phyloP scores from a whole-genome alignment of 1,284 basidiomycete genomes.

The Veloporphyrellus conicus region DNA sequence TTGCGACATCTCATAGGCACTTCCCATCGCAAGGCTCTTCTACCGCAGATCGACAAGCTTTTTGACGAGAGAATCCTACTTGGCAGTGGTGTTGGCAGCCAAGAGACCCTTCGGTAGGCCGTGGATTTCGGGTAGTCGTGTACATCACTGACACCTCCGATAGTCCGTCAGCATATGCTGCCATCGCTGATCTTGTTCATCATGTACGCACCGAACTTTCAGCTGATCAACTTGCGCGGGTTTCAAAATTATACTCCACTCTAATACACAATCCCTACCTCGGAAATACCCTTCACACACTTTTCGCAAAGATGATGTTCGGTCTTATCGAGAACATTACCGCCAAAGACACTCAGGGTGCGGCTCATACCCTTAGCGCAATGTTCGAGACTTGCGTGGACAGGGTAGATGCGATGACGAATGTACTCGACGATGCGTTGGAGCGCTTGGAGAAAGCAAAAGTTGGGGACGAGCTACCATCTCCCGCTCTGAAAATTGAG shows the following conservation, averaged over 20 bases:
- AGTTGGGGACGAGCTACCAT: constrained; percentile 38
- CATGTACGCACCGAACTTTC: constrained; percentile 85
- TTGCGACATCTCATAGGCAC: constrained; percentile 88
- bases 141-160: constrained; percentile 11
- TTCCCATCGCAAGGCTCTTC: constrained; percentile 75
- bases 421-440: constrained; percentile 59
- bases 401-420: constrained; percentile 79
- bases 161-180: constrained; percentile 81
- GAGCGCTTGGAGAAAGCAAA: constrained; percentile 49
- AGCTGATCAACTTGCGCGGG: constrained; percentile 71
- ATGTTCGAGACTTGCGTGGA: constrained; percentile 86
- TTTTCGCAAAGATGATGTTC: constrained; percentile 92
- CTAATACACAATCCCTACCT: constrained; percentile 89
- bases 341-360: constrained; percentile 67
- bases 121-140: not conserved
- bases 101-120: constrained; percentile 75
- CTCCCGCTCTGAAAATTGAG: constrained; percentile 64
- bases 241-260: constrained; percentile 84
- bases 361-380: constrained; percentile 63
- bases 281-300: constrained; percentile 78
- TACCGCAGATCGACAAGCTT: constrained; percentile 85
- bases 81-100: constrained; percentile 75
- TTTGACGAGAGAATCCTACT: constrained; percentile 91
- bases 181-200: constrained; percentile 91
- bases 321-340: constrained; percentile 84